phyloP scores from a whole-genome alignment of 805 yeast species.

The Candida michaelii region DNA sequence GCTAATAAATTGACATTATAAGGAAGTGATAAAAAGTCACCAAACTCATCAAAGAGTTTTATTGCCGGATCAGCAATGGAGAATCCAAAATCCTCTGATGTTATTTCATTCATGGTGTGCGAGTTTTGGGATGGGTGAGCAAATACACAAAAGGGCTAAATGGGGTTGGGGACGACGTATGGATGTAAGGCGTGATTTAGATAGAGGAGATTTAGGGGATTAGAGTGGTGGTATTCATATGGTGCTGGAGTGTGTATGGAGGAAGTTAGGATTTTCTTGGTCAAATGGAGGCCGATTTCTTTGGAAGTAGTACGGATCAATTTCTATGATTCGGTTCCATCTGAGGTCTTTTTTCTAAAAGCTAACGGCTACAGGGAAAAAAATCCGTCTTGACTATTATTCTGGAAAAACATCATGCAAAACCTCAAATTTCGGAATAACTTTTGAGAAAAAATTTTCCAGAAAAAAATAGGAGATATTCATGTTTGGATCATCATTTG shows the following conservation, averaged over 20 bases:
- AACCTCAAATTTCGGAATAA: slow-evolving; percentile 7
- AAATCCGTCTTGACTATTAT: slow-evolving; percentile 1
- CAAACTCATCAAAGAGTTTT: slow-evolving; percentile 21
- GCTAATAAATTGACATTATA: slow-evolving; percentile 27
- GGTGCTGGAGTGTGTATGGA: background rate
- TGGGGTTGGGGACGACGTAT: too few species aligned
- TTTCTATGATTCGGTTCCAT: too few species aligned
- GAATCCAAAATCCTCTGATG: slow-evolving; percentile 41
- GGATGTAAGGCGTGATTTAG: too few species aligned
- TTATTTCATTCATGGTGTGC: slow-evolving; percentile 16
- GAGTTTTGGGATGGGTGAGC: too few species aligned
- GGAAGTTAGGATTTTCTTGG: background rate
- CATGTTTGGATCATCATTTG: slow-evolving; percentile 34
- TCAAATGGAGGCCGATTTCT: too few species aligned
- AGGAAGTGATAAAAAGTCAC: slow-evolving; percentile 16
- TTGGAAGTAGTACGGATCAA: too few species aligned
- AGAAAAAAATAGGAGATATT: slow-evolving; percentile 3
- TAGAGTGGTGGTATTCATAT: background rate
- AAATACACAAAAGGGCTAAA: too few species aligned
- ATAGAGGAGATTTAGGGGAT: background rate
- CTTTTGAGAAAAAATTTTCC: slow-evolving; percentile 12
- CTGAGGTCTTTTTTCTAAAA: too few species aligned
- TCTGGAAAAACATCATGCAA: slow-evolving; percentile 8
- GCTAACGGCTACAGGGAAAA: background rate
- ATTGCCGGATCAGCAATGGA: slow-evolving; percentile 29